Conservation (phyloP, 2,329 filamentous ascomycete species). For the Rhynchosporium agropyri region DNA sequence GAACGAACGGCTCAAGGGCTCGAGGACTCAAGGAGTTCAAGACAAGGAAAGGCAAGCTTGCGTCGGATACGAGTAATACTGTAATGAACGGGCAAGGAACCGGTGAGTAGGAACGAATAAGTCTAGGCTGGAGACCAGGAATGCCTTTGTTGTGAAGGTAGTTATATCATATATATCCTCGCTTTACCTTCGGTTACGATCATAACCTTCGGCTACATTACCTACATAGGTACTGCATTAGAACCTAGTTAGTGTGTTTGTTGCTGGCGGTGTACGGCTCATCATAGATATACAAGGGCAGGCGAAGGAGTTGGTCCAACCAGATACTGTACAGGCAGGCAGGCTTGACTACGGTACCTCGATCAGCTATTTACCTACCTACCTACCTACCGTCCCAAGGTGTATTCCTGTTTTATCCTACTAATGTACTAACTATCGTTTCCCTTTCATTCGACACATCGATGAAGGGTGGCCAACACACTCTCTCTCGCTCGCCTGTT, state of each 20-base stretch:
- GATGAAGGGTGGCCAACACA: background rate
- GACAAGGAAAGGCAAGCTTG: background rate
- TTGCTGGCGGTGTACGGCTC: constrained; percentile 12
- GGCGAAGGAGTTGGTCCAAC: background rate
- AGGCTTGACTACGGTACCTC: background rate
- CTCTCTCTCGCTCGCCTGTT: constrained; percentile 3
- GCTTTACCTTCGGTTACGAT: too few species aligned
- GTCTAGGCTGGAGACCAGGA: background rate
- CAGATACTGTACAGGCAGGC: background rate
- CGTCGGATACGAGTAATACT: constrained; percentile 1
- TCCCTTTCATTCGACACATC: background rate
- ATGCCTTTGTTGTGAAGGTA: background rate
- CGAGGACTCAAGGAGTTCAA: background rate
- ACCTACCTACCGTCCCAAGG: background rate
- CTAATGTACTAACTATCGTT: background rate
- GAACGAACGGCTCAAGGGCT: too few species aligned
- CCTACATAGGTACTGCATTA: too few species aligned
- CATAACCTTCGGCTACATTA: too few species aligned
- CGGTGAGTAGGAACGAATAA: constrained; percentile 1
- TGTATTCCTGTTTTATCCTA: background rate
- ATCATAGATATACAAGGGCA: constrained; percentile 1
- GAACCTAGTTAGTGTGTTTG: too few species aligned
- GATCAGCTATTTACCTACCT: constrained; percentile 6
- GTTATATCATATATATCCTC: background rate
- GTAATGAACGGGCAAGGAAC: too few species aligned